Evolutionary conservation across 169 alveolate species (phyloP).

Genomic region (Eimeria maxima): DNA sequence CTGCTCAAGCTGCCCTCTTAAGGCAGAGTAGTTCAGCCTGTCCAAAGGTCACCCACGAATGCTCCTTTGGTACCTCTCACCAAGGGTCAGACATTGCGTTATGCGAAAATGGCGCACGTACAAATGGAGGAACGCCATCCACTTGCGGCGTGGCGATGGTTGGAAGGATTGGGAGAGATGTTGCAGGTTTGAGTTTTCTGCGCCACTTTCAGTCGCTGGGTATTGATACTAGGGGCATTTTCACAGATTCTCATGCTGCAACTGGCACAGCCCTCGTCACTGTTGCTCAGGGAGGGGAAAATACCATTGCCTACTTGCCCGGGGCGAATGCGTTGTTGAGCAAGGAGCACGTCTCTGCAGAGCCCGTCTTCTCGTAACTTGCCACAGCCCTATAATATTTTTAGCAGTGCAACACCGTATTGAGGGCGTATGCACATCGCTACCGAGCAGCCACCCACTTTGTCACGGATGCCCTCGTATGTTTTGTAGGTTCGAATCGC

Average conservation of each 20-base stretch:
- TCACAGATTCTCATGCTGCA: not conserved
- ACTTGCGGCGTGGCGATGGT: constrained; percentile 77
- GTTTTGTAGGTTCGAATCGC: not conserved
- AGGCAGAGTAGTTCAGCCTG: not conserved
- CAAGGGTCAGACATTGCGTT: not conserved
- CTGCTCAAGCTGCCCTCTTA: constrained; percentile 84
- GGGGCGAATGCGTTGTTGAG: constrained; percentile 80
- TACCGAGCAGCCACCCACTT: not conserved
- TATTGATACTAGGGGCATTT: constrained; percentile 76
- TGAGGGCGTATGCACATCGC: not conserved
- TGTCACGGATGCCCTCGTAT: not conserved
- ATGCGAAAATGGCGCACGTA: not conserved
- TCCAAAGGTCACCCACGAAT: constrained; percentile 29
- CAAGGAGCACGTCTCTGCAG: constrained; percentile 46
- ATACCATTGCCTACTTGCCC: constrained; percentile 77
- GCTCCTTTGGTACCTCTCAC: constrained; percentile 20
- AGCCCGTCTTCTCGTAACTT: constrained; percentile 55
- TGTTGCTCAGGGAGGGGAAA: constrained; percentile 82
- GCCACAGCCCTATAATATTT: not conserved
- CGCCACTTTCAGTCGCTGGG: constrained; percentile 40
- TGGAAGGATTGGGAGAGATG: constrained; percentile 83
- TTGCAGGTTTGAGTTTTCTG: constrained; percentile 57
- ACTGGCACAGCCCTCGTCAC: constrained; percentile 83
- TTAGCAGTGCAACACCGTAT: constrained; percentile 11
- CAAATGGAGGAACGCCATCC: not conserved